A percentile compares a stretch with the other conserved stretches of the same genome.
phyloP scores from a whole-genome alignment of 352 stramenopile genomes.

The Phytophthora litchii region DNA sequence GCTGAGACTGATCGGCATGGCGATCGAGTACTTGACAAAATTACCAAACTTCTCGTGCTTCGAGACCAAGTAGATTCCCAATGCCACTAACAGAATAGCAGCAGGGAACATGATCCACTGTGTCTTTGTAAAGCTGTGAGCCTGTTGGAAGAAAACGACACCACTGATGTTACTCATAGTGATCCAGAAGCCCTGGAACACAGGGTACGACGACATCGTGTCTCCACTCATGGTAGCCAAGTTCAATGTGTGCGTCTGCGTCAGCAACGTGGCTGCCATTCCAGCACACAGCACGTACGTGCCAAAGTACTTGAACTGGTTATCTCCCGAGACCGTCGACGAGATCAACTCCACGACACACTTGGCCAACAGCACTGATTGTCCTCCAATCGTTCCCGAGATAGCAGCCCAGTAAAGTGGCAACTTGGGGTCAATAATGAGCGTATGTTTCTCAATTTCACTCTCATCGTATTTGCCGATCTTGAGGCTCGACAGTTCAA shows the following conservation, averaged over 20 bases:
- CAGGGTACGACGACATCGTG: constrained; percentile 85
- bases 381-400: constrained; percentile 81
- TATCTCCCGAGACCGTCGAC: constrained; percentile 79
- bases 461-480: constrained; percentile 65
- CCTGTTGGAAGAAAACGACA: constrained; percentile 89
- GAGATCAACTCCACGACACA: constrained; percentile 88
- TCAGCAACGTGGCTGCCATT: constrained; percentile 79
- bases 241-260: constrained; percentile 87
- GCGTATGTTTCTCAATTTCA: constrained; percentile 83
- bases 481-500: constrained; percentile 56
- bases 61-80: constrained; percentile 81
- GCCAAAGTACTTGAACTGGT: constrained; percentile 87
- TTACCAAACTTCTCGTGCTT: constrained; percentile 92
- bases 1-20: constrained; percentile 88
- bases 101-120: constrained; percentile 87
- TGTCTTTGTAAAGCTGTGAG: constrained; percentile 76
- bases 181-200: constrained; percentile 91
- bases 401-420: constrained; percentile 89
- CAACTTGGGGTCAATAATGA: constrained; percentile 87
- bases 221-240: constrained; percentile 86
- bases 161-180: constrained; percentile 88
- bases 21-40: constrained; percentile 89
- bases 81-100: constrained; percentile 71
- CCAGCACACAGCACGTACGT: constrained; percentile 81
- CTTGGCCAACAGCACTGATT: constrained; percentile 86